These are phyloP conservation scores for Solanum hybrid DNA, from an alignment of 305 asterid genomes.

Conservation along the genomic window DNA sequence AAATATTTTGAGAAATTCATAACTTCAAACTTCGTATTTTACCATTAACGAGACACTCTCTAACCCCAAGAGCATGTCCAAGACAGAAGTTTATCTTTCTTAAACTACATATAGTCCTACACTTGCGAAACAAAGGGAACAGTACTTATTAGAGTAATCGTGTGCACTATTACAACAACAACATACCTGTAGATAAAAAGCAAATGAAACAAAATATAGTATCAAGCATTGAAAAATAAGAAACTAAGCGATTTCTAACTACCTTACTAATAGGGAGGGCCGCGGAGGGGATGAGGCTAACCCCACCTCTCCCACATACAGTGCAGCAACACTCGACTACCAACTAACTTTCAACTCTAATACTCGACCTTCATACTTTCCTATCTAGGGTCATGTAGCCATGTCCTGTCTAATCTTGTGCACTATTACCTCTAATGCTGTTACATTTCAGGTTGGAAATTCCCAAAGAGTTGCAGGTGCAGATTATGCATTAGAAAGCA, in stretches of 20 bases:
- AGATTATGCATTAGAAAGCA: constrained; percentile 82
- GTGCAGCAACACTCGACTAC: neutral
- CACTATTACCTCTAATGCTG: neutral
- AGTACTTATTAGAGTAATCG: neutral
- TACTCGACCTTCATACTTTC: neutral
- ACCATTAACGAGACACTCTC: neutral
- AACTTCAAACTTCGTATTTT: neutral
- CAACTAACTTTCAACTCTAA: neutral
- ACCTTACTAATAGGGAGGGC: neutral
- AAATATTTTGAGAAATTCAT: neutral
- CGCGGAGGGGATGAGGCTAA: neutral
- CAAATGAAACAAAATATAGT: no score
- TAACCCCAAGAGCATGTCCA: neutral
- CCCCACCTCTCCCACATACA: neutral
- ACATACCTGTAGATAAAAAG: neutral
- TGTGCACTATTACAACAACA: neutral
- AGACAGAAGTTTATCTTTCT: neutral
- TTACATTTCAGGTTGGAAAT: constrained; percentile 54
- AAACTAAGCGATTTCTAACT: no score
- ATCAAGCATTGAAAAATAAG: no score
- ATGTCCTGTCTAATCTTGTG: neutral
- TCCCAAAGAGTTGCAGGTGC: constrained; percentile 83
- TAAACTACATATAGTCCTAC: neutral
- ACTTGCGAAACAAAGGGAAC: neutral
- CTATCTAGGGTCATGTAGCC: neutral